These are phyloP conservation scores for Pyrus hybrid DNA, from an alignment of 331 rosid genomes.

Conservation along the genomic window DNA sequence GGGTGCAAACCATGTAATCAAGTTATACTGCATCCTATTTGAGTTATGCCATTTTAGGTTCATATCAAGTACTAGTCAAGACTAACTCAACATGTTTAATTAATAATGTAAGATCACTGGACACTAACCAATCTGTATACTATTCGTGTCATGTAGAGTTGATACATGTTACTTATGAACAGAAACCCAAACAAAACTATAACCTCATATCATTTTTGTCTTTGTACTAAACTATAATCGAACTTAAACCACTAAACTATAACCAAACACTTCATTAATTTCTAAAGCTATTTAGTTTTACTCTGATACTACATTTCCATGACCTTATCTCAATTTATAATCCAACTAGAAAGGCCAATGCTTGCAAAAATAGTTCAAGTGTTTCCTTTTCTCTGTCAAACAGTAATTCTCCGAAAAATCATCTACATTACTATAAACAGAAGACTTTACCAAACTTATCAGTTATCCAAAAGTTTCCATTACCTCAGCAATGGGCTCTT, in stretches of 20 bases:
- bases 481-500: slow-evolving; percentile 81
- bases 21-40: not conserved
- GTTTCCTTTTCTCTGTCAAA: not conserved
- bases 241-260: not conserved
- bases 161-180: not conserved
- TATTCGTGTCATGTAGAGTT: not conserved
- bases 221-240: not conserved
- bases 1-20: not conserved
- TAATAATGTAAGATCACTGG: not conserved
- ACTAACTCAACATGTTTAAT: not conserved
- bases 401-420: not conserved
- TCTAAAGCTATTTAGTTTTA: too few relatives aligned
- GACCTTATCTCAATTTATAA: not conserved
- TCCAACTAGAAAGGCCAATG: not conserved
- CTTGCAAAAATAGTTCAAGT: not conserved
- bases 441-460: not conserved
- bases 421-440: not conserved
- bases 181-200: not conserved
- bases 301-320: too few relatives aligned
- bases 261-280: not conserved
- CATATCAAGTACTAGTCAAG: not conserved
- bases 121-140: not conserved
- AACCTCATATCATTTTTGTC: not conserved
- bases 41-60: not conserved
- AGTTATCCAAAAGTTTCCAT: not conserved